phyloP scores from a whole-genome alignment of 2,329 filamentous ascomycete genomes.

The Exophiala dermatitidis region DNA sequence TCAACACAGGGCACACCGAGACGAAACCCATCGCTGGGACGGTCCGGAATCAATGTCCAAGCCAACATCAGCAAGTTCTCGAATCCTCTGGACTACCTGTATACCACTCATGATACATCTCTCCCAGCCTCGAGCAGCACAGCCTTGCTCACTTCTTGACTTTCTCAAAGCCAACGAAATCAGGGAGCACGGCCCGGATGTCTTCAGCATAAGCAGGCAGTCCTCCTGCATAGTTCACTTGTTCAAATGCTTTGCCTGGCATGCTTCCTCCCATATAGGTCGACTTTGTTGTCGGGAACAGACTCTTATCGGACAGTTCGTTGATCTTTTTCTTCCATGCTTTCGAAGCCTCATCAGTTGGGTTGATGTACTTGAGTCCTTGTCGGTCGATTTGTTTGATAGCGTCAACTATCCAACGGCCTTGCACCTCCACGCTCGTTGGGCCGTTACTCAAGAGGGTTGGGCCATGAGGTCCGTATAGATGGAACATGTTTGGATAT shows the following conservation, averaged over 20 bases:
- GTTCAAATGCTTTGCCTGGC: conserved; percentile 49
- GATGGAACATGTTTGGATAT: conserved; percentile 46
- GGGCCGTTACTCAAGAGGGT: conserved; percentile 53
- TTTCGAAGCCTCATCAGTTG: conserved; percentile 40
- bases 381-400: conserved; percentile 45
- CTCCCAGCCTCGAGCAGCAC: neutral
- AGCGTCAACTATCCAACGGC: conserved; percentile 45
- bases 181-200: conserved; percentile 21
- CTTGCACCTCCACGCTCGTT: conserved; percentile 49
- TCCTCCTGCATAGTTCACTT: conserved; percentile 40
- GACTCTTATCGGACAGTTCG: conserved; percentile 27
- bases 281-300: conserved; percentile 46
- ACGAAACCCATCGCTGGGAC: too few species aligned
- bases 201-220: conserved; percentile 23
- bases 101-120: neutral
- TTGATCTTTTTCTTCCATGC: conserved; percentile 46
- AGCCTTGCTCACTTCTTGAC: conserved; percentile 12
- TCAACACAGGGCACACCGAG: too few species aligned
- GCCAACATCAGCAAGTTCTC: too few species aligned
- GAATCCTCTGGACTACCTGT: too few species aligned
- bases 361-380: conserved; percentile 46
- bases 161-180: conserved; percentile 23
- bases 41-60: too few species aligned
- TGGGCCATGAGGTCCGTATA: conserved; percentile 51
- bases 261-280: conserved; percentile 51